Conservation (phyloP, 108 stramenopile species). For the Cafeteria roenbergensis region DNA sequence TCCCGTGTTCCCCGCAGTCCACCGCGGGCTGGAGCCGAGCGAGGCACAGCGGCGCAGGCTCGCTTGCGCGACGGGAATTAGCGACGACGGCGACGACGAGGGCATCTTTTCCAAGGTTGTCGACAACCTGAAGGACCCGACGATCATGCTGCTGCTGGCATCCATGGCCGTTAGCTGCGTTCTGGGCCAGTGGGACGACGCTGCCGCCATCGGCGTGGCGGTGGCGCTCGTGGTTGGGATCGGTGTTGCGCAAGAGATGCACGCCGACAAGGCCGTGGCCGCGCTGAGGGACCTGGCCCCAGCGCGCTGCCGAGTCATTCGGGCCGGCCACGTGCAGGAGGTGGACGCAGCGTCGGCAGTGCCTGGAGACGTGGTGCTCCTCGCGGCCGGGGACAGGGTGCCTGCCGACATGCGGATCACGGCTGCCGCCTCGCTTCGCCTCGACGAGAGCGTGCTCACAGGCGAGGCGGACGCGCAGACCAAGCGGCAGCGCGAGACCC, state of each 20-base stretch:
- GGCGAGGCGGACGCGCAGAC: constrained; percentile 70
- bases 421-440: constrained; percentile 54
- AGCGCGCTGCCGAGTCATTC: constrained; percentile 41
- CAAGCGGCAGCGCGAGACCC: constrained; percentile 32
- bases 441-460: constrained; percentile 75
- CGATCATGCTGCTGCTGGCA: not conserved
- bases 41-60: no score
- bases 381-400: constrained; percentile 72
- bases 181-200: constrained; percentile 4
- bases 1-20: no score
- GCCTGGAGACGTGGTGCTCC: constrained; percentile 75
- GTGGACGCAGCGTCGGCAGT: constrained; percentile 70
- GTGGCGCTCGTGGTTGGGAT: not conserved
- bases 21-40: no score
- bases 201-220: not conserved
- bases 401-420: constrained; percentile 86
- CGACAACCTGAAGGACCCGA: not conserved
- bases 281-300: constrained; percentile 4
- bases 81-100: not conserved
- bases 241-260: not conserved
- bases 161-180: not conserved
- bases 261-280: not conserved
- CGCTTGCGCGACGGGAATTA: no score
- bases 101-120: not conserved
- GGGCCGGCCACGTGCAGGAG: constrained; percentile 55